Base-by-base conservation (phyloP, 306 rosid species). In the Quercus variabilis region DNA sequence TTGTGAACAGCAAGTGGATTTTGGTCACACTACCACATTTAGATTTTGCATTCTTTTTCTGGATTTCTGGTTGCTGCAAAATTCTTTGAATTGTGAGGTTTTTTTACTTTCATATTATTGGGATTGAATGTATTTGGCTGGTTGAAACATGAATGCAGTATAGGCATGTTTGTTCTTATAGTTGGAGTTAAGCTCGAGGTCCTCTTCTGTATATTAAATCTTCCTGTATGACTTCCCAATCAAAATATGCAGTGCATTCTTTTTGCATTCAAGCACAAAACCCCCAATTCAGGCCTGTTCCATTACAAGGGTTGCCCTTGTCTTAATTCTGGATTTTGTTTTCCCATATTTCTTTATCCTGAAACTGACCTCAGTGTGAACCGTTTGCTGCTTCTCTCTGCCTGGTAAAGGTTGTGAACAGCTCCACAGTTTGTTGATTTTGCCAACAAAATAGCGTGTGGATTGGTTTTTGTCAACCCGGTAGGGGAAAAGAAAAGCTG, bases 121-220 rank as follows among this genome's bases (percentile, higher is more conserved):
- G 82, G 82, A 74, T 86, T 81, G 88, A 85, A 77, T 86, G 78
- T 79, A 85, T 76, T 86, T 89, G 78, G 68, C 76, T 80, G 85
- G 86, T 82, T 82, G 87, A 83, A 85, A 74, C 87, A 71, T 81
- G 87, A 81, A 79, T 80, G 56, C 78, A 73, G 43, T 74, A 74
- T 75, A 82, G 79, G 83, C 71, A 38, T 79, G 77, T 83, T 76
- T 76, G 62, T 74, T 83, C 79, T 9, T 56, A 71, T 77, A 57
- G 79, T 52, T 79, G 81, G 85, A 76, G 73, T 81, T 75, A 75
- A 80, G 81, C 63, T 76, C 74, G 52, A 80, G 87, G 81, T 74
- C 79, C 76, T 76, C 74, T 81, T 84, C 78, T 90, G 93, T 89
- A 89, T 81, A 90, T 90, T 80, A 80, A 74, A 33, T 55, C 69